phyloP scores from a whole-genome alignment of 2,329 filamentous ascomycete genomes.

The Arthrobotrys sinensis region DNA sequence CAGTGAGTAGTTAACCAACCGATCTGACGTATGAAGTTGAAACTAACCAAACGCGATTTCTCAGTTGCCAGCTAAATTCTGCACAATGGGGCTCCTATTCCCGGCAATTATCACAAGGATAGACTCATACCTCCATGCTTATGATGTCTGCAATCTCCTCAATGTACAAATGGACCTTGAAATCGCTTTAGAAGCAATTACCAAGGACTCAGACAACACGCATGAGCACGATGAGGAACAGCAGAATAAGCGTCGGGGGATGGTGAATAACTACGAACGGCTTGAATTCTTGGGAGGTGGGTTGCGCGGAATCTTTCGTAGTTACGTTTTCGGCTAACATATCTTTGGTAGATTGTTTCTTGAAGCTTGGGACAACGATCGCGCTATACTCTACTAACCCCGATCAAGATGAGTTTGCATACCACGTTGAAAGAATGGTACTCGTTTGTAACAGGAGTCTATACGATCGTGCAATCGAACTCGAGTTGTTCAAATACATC shows the following conservation, averaged over 20 bases:
- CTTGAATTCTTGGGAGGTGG: slow-evolving; percentile 84
- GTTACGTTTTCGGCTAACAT: neutral
- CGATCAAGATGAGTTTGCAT: slow-evolving; percentile 84
- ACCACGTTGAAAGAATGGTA: slow-evolving; percentile 90
- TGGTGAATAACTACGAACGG: slow-evolving; percentile 95
- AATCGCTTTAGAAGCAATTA: slow-evolving; percentile 88
- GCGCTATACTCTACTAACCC: slow-evolving; percentile 84
- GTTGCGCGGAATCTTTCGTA: neutral
- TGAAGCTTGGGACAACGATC: slow-evolving; percentile 94
- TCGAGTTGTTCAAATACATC: slow-evolving; percentile 80
- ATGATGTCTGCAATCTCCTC: slow-evolving; percentile 80
- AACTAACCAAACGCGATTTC: neutral
- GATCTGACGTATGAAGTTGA: neutral
- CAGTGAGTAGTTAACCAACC: slow-evolving; percentile 72
- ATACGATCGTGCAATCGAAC: slow-evolving; percentile 80
- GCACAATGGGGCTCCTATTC: slow-evolving; percentile 80
- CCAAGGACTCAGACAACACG: slow-evolving; percentile 90
- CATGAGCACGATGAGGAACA: slow-evolving; percentile 79
- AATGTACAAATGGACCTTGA: slow-evolving; percentile 74
- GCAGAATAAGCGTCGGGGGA: slow-evolving; percentile 83
- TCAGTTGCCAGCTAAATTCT: slow-evolving; percentile 79
- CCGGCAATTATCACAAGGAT: slow-evolving; percentile 88
- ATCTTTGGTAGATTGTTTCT: slow-evolving; percentile 77
- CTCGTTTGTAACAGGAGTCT: slow-evolving; percentile 93
- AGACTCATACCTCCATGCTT: slow-evolving; percentile 83